A percentile compares a stretch with the other conserved stretches of the same genome.
Conservation (phyloP, 148 eudicot species). For the Dysphania ambrosioides region DNA sequence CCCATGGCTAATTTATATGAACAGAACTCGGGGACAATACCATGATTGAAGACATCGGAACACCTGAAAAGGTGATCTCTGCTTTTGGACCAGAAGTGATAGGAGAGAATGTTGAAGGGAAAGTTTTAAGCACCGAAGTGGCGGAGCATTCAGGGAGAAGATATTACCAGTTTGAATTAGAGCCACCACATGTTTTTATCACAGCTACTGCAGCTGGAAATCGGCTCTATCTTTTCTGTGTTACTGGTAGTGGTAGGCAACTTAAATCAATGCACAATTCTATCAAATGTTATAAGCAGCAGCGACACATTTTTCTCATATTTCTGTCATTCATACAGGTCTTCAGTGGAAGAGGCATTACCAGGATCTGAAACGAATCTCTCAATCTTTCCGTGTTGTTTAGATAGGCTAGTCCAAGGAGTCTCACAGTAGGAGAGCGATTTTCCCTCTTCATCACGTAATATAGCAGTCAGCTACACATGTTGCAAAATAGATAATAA, state of each 20-base stretch:
- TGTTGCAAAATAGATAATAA: background rate
- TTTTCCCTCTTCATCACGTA: background rate
- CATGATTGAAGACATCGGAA: slow-evolving; percentile 66
- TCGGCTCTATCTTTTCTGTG: slow-evolving; percentile 75
- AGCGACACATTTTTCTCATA: background rate
- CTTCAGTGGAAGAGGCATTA: slow-evolving; percentile 94
- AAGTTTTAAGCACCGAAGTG: slow-evolving; percentile 67
- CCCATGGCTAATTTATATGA: slow-evolving; percentile 12
- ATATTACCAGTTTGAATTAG: slow-evolving; percentile 87
- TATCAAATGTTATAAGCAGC: background rate
- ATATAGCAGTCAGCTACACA: background rate
- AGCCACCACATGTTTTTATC: slow-evolving; percentile 82
- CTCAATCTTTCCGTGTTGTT: slow-evolving; percentile 75
- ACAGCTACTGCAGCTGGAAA: slow-evolving; percentile 98
- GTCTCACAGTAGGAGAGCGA: background rate
- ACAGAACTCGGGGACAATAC: slow-evolving; percentile 68
- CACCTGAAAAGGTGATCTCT: slow-evolving; percentile 79
- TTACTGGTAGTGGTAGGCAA: slow-evolving; percentile 64
- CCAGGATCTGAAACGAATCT: slow-evolving; percentile 72
- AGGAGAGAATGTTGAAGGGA: slow-evolving; percentile 92
- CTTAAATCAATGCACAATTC: background rate
- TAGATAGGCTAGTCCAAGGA: slow-evolving; percentile 27
- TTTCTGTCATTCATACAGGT: slow-evolving; percentile 36
- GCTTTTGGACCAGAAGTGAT: slow-evolving; percentile 97
- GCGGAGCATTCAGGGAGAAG: slow-evolving; percentile 75